Percentiles rank a stretch among this genome's conserved stretches.
Conservation (phyloP, 192 early-diverging fungal species). For the Obelidium mucronatum region DNA sequence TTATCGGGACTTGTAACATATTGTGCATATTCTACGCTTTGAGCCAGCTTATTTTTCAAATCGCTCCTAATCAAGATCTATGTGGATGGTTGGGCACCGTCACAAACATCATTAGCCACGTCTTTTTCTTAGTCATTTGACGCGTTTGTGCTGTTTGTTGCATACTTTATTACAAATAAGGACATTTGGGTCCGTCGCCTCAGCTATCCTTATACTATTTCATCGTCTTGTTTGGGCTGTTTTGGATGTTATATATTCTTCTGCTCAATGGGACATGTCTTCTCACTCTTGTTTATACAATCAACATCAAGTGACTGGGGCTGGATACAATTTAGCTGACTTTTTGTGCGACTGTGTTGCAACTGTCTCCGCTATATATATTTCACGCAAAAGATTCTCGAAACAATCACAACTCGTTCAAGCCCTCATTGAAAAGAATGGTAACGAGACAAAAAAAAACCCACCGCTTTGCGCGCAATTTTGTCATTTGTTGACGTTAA, state of each 20-base stretch:
- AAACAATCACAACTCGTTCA: not conserved
- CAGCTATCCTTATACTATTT: not conserved
- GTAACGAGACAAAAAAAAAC: not conserved
- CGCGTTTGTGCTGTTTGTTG: slow-evolving; percentile 3
- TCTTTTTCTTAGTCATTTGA: not conserved
- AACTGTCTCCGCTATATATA: not conserved
- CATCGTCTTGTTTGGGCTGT: slow-evolving; percentile 8
- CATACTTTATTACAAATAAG: slow-evolving; percentile 6
- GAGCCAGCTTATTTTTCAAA: not conserved
- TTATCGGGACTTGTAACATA: not conserved
- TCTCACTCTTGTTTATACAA: not conserved
- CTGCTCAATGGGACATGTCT: too few species aligned
- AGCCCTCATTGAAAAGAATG: slow-evolving; percentile 9
- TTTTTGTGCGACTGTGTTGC: not conserved
- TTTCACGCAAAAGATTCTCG: not conserved
- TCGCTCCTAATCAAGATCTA: not conserved
- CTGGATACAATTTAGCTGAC: not conserved
- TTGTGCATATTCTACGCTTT: not conserved
- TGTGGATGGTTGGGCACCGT: not conserved
- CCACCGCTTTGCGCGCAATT: not conserved
- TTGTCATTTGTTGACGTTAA: not conserved
- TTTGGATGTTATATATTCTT: not conserved
- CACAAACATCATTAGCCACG: not conserved
- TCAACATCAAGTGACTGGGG: not conserved
- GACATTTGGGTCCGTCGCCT: not conserved